phyloP scores from a whole-genome alignment of 441 rosid species.

The Jatropha podagrica region DNA sequence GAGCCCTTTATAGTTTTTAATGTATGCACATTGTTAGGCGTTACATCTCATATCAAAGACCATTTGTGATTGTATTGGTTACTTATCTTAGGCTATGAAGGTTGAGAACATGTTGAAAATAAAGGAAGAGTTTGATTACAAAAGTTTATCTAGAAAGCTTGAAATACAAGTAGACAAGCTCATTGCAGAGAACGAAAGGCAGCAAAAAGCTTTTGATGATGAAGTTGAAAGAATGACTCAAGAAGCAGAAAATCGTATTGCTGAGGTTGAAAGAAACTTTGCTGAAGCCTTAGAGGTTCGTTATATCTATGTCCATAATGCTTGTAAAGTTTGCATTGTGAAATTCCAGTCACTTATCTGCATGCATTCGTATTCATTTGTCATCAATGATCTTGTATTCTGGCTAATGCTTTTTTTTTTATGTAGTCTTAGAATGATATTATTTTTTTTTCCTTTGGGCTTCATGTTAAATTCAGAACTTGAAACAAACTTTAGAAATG shows the following conservation, averaged over 20 bases:
- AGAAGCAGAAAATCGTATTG: conserved; percentile 70
- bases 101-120: conserved; percentile 98
- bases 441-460: neutral
- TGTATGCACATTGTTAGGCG: neutral
- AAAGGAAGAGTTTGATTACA: conserved; percentile 98
- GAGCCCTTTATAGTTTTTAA: conserved; percentile 17
- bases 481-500: neutral
- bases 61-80: conserved; percentile 10
- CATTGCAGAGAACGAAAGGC: conserved; percentile 91
- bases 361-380: neutral
- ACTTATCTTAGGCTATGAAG: conserved; percentile 81
- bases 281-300: conserved; percentile 91
- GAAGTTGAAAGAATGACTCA: conserved; percentile 80
- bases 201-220: conserved; percentile 80
- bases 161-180: conserved; percentile 93
- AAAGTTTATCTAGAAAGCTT: conserved; percentile 90
- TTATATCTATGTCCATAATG: conserved; percentile 8
- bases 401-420: neutral
- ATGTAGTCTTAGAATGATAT: neutral
- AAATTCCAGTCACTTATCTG: neutral
- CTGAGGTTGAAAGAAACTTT: conserved; percentile 80
- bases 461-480: neutral
- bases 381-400: neutral
- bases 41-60: neutral
- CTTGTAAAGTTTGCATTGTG: neutral